phyloP scores from a whole-genome alignment of 2,329 filamentous ascomycete species.

The Blumeria graminis region DNA sequence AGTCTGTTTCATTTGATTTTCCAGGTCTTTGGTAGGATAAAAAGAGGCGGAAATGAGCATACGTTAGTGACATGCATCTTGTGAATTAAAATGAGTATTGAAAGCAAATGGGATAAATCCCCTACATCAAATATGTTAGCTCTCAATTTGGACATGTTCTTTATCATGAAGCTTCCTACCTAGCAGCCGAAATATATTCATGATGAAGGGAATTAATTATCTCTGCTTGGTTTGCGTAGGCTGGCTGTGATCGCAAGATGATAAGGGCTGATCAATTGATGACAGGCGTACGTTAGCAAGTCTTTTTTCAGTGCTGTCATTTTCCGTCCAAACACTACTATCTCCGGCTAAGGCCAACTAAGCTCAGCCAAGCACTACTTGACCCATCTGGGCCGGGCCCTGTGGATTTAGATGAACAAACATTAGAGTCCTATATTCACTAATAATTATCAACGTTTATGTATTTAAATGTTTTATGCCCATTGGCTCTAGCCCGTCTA shows the following conservation, averaged over 20 bases:
- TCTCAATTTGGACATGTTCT: not conserved
- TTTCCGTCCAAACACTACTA: not conserved
- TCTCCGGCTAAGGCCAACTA: not conserved
- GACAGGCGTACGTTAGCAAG: not conserved
- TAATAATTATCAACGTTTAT: no score
- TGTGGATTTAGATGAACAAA: no score
- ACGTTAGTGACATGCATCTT: conserved; percentile 92
- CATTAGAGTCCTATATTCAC: no score
- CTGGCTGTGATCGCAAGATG: no score
- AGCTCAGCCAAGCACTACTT: not conserved
- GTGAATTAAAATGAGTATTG: conserved; percentile 81
- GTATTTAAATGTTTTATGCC: no score
- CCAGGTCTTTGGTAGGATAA: not conserved
- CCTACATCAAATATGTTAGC: conserved; percentile 23
- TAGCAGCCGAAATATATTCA: conserved; percentile 47
- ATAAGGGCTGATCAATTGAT: no score
- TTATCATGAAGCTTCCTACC: conserved; percentile 21
- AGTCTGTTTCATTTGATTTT: conserved; percentile 7
- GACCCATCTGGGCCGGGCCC: not conserved
- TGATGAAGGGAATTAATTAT: conserved; percentile 16
- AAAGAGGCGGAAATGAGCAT: conserved; percentile 16
- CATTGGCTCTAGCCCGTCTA: no score
- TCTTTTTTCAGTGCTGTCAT: not conserved
- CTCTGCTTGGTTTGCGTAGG: no score
- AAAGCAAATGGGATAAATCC: conserved; percentile 86